A percentile compares a stretch with the other conserved stretches of the same genome.
These are phyloP conservation scores for Fraxinus velutina DNA, from an alignment of 305 asterid genomes.

Conservation along the genomic window DNA sequence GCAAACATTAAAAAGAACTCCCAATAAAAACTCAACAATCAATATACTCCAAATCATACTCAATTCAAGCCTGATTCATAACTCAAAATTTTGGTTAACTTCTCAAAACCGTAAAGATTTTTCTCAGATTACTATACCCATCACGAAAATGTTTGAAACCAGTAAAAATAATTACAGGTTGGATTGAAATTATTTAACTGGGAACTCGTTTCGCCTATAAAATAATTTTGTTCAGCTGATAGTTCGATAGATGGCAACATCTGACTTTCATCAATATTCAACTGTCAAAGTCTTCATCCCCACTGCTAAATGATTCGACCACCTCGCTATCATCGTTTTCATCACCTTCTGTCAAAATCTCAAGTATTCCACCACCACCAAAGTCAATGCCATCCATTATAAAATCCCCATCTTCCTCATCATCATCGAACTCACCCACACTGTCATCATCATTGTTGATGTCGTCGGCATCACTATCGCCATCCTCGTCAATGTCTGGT, in stretches of 20 bases:
- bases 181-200: not conserved
- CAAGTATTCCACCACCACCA: slow-evolving; percentile 58
- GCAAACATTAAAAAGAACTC: not conserved
- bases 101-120: not conserved
- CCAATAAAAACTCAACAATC: not conserved
- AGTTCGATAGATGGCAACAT: not conserved
- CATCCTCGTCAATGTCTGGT: slow-evolving; percentile 59
- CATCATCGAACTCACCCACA: slow-evolving; percentile 63
- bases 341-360: slow-evolving; percentile 63
- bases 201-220: not conserved
- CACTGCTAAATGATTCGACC: slow-evolving; percentile 64
- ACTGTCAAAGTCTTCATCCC: slow-evolving; percentile 52
- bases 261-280: not conserved
- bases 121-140: not conserved
- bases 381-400: slow-evolving; percentile 56
- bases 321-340: slow-evolving; percentile 58
- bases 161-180: not conserved
- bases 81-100: not conserved
- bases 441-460: slow-evolving; percentile 62
- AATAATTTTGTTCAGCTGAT: not conserved
- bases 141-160: not conserved
- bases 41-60: not conserved
- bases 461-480: slow-evolving; percentile 69
- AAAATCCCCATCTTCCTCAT: slow-evolving; percentile 78
- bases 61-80: not conserved